Evolutionary conservation across 805 yeast species (phyloP), one percentile per base, ranked within the genome.

Genomic region (Metschnikowia sp.): DNA sequence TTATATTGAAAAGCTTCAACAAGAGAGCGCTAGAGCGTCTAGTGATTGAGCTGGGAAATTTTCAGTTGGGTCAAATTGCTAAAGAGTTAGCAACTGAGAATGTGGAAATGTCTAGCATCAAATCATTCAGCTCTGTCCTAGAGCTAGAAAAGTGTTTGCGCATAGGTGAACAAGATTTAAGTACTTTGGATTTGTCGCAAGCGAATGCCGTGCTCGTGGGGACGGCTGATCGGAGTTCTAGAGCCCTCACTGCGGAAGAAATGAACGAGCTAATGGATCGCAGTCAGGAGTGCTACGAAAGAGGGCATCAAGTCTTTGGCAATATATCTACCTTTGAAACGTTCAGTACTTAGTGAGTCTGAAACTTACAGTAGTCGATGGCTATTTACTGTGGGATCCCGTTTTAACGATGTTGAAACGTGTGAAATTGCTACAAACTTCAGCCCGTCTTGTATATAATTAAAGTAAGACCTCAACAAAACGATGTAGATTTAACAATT

Each of bases 1-100:
- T 94, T 39, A 74, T 94, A 31, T 81, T 86, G 29, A 82, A 82
- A 52, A 95, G 96, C 2, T 86, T 84, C 36, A 77, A 85, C 22
- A 94, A 94, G 66, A 76, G 96, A 50, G 80, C 79, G 48, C 73
- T 91, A 49, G 97, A 89, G 56, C 82, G 80, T 58, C 64, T 88
- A 57, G 88, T 89, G 22, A 69, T 70, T 31, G 72, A 64, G 53
- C 63, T 69, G 64, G 75, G 75, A 4, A 65, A 68, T 35, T 68
- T 67, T 52, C 52, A 51, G 18, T 32, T 44, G 15, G 44, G 49
- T n/a, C 39, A 46, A 3, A 44, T 54, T 37, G 32, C 64, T 74
- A 48, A 65, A 60, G 36, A 69, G 66, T 44, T 57, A 68, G 38
- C 48, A 41, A 51, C 57, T 30, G 48, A 58, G 19, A 51, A 58